Base-by-base conservation (phyloP, 2,329 filamentous ascomycete species). In the Dactylella cylindrospora region DNA sequence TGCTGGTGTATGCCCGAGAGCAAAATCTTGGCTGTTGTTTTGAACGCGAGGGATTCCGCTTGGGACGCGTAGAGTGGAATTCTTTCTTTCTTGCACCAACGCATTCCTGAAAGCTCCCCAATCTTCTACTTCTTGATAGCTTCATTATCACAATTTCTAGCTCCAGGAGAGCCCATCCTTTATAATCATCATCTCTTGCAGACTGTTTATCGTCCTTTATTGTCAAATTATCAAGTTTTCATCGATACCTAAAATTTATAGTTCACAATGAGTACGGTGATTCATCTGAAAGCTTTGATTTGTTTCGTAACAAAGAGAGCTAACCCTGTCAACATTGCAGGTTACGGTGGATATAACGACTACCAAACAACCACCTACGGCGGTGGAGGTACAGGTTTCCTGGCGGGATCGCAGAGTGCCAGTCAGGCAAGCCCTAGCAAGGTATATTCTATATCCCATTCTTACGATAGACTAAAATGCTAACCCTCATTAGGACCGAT, bases 401-500 rank as follows among this genome's bases (percentile, higher is more conserved):
- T 50, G n/a, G 39, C 39, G 28, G 66, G 55, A 9, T 68, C 68
- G n/a, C 66, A 68, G 32, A 53, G 60, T 8, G 66, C 64, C 25
- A 68, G 61, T 20, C 68, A 69, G 35, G 59, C 66, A 33, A 69
- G 51, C 41, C 67, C 67, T n/a, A 54, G 67, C 36, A 69, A 64
- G 54, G 64, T 64, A 19, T 25, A 13, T 20, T 7, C 19, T 13
- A 12, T 12, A 20, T 20, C 12, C 17, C 17, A 25, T 44, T 7
- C 41, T 41, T 39, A 55, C 35, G 7, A 7, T 20, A 15, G 17
- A 22, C 1, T 33, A 20, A 12, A 36, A 15, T 43, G 4, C 12
- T 44, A n/a, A 25, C 3, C 19, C 12, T 23, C 4, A 19, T 3
- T 3, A 8, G 51, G 64, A 40, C 61, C 36, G 36, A 66, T 46